A percentile compares a stretch with the other conserved stretches of the same genome.
Evolutionary conservation across 2,329 filamentous ascomycete species (phyloP).

Genomic region (Acephala macrosclerotiorum): DNA sequence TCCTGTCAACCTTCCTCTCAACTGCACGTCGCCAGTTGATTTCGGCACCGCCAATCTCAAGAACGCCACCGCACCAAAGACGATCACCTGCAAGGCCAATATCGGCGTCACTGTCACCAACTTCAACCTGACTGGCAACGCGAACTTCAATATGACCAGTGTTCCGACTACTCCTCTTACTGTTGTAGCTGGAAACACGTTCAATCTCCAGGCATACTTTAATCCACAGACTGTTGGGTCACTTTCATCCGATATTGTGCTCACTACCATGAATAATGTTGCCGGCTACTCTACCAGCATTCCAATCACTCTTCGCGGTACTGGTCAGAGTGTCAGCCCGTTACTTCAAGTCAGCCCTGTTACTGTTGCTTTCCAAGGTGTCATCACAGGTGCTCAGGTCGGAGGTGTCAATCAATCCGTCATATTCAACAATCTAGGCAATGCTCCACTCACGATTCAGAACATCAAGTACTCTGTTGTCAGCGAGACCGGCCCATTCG

Average conservation of each 20-base stretch:
- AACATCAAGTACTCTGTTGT: constrained; percentile 44
- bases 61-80: constrained; percentile 42
- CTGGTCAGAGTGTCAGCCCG: constrained; percentile 53
- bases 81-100: constrained; percentile 57
- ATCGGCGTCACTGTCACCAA: constrained; percentile 52
- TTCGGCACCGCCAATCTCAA: constrained; percentile 56
- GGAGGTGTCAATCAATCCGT: constrained; percentile 52
- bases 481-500: constrained; percentile 54
- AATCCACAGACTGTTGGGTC: constrained; percentile 55
- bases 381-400: constrained; percentile 52
- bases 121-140: constrained; percentile 47
- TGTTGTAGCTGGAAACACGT: constrained; percentile 48
- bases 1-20: constrained; percentile 59
- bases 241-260: constrained; percentile 54
- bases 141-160: constrained; percentile 48
- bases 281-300: constrained; percentile 56
- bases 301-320: constrained; percentile 56
- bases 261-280: constrained; percentile 56
- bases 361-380: constrained; percentile 56
- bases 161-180: constrained; percentile 44
- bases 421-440: constrained; percentile 59
- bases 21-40: constrained; percentile 57
- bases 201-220: constrained; percentile 55
- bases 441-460: constrained; percentile 52
- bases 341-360: constrained; percentile 57